Evolutionary conservation across 2,329 filamentous ascomycete species (phyloP).

Genomic region (Basipetospora chlamydospora): DNA sequence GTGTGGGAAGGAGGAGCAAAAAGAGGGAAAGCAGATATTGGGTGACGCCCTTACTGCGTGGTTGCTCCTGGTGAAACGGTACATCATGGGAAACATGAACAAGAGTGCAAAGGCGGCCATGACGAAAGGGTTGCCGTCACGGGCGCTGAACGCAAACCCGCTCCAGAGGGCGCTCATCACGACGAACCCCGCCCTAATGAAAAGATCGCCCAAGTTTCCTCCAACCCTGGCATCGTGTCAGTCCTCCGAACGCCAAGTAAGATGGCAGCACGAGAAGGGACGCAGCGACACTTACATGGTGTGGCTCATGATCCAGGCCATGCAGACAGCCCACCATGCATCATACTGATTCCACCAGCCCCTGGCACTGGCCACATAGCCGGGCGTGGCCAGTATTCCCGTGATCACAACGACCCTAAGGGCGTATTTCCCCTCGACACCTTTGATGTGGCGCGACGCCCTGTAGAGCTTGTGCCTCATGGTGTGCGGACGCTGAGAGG

Average conservation of each 20-base stretch:
- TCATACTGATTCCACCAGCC: constrained; percentile 41
- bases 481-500: neutral
- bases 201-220: constrained; percentile 41
- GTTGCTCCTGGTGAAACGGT: constrained; percentile 37
- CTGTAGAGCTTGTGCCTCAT: constrained; percentile 31
- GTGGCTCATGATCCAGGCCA: constrained; percentile 42
- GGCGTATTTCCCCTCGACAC: constrained; percentile 42
- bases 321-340: constrained; percentile 42
- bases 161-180: constrained; percentile 40
- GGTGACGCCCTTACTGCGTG: constrained; percentile 27
- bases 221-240: constrained; percentile 27
- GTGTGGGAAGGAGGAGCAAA: neutral
- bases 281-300: constrained; percentile 20
- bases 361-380: constrained; percentile 29
- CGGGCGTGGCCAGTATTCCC: constrained; percentile 36
- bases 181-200: constrained; percentile 33
- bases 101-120: constrained; percentile 38
- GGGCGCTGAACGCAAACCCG: constrained; percentile 34
- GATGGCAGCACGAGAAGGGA: neutral
- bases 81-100: constrained; percentile 46
- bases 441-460: constrained; percentile 36
- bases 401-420: constrained; percentile 39
- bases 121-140: constrained; percentile 37
- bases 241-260: too few species aligned
- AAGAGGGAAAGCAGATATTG: too few species aligned